These are phyloP conservation scores for Exophiala dermatitidis DNA, from an alignment of 2,329 filamentous ascomycete genomes.

Conservation along the genomic window DNA sequence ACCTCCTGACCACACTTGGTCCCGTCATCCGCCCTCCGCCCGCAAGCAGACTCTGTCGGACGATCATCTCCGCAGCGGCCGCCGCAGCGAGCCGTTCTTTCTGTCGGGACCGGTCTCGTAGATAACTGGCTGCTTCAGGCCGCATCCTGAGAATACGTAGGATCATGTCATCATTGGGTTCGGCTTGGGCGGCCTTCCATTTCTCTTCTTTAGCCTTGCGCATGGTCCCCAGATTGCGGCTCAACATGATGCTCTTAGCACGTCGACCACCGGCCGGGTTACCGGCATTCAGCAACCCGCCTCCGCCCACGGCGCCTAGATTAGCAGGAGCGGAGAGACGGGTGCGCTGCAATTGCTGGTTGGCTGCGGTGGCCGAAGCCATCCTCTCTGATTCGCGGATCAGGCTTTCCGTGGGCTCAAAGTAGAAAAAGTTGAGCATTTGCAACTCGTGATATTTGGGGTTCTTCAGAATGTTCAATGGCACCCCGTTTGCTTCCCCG, in stretches of 20 bases:
- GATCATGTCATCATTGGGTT: conserved; percentile 98
- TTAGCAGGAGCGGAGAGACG: conserved; percentile 61
- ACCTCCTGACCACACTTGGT: conserved; percentile 24
- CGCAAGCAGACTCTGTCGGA: conserved; percentile 75
- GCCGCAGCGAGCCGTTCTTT: conserved; percentile 88
- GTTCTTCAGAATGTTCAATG: conserved; percentile 84
- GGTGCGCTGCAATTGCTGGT: conserved; percentile 62
- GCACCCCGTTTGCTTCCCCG: conserved; percentile 78
- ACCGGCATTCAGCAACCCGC: conserved; percentile 47
- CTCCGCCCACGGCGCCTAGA: conserved; percentile 38
- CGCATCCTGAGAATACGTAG: conserved; percentile 89
- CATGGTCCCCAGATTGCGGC: conserved; percentile 92
- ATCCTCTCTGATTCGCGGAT: conserved; percentile 95
- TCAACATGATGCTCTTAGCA: conserved; percentile 77
- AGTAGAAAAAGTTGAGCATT: conserved; percentile 97
- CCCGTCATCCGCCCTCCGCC: conserved; percentile 48
- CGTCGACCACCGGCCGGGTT: conserved; percentile 44
- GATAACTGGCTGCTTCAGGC: conserved; percentile 77
- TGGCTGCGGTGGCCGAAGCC: conserved; percentile 75
- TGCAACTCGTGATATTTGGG: conserved; percentile 98
- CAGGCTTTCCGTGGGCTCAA: conserved; percentile 81
- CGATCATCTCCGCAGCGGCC: conserved; percentile 87
- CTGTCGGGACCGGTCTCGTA: conserved; percentile 84
- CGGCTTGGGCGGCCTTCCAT: conserved; percentile 87
- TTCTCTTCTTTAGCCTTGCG: conserved; percentile 92